These are phyloP conservation scores for Zygosaccharomyces rouxii DNA, from an alignment of 805 yeast species.

Conservation along the genomic window DNA sequence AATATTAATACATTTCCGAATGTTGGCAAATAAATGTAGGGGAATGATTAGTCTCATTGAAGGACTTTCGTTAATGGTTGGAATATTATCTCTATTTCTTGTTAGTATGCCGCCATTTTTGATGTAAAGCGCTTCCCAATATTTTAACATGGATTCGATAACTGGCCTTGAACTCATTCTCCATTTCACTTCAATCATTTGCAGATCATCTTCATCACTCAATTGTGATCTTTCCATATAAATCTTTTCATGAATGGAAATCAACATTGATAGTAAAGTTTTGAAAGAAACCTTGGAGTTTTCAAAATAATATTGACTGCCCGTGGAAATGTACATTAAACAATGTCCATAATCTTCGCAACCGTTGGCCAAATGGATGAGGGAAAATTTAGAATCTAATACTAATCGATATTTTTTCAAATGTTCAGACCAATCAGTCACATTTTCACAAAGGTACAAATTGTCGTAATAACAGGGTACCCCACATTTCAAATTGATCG, in stretches of 20 bases:
- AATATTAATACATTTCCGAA: slow-evolving; percentile 56
- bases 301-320: slow-evolving; percentile 35
- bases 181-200: slow-evolving; percentile 57
- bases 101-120: slow-evolving; percentile 60
- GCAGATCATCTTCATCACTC: slow-evolving; percentile 37
- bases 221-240: slow-evolving; percentile 45
- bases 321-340: slow-evolving; percentile 43
- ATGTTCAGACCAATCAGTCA: slow-evolving; percentile 48
- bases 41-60: slow-evolving; percentile 64
- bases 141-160: slow-evolving; percentile 51
- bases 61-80: slow-evolving; percentile 46
- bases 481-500: slow-evolving; percentile 56
- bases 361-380: slow-evolving; percentile 56
- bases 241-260: slow-evolving; percentile 65
- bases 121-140: slow-evolving; percentile 64
- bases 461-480: slow-evolving; percentile 56
- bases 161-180: slow-evolving; percentile 56
- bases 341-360: slow-evolving; percentile 44
- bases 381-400: slow-evolving; percentile 49
- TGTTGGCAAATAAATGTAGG: slow-evolving; percentile 59
- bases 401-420: slow-evolving; percentile 37
- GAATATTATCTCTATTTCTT: slow-evolving; percentile 41
- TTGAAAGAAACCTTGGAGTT: slow-evolving; percentile 32
- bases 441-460: slow-evolving; percentile 52
- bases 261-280: slow-evolving; percentile 51